Percentiles rank a stretch among this genome's conserved stretches.
phyloP scores from a whole-genome alignment of 257 asterid genomes.

The Linaria vulgaris region DNA sequence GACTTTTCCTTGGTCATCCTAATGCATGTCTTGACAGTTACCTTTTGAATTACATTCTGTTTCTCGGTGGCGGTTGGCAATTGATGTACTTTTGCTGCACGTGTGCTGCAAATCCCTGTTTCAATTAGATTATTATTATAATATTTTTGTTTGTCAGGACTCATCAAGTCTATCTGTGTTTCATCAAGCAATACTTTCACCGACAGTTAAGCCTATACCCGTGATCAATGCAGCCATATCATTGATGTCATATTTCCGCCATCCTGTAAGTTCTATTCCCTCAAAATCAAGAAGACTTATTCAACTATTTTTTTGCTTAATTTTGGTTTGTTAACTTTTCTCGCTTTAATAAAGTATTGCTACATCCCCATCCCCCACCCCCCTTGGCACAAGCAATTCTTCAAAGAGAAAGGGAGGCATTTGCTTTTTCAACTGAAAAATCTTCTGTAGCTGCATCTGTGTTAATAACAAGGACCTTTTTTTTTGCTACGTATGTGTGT shows the following conservation, averaged over 20 bases:
- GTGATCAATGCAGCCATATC: slow-evolving; percentile 73
- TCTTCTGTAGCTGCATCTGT: slow-evolving; percentile 4
- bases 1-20: neutral
- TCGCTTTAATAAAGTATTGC: slow-evolving; percentile 9
- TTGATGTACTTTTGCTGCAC: slow-evolving; percentile 7
- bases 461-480: slow-evolving; percentile 11
- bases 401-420: neutral
- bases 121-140: slow-evolving; percentile 2
- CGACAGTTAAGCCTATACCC: slow-evolving; percentile 67
- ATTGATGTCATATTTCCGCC: slow-evolving; percentile 62
- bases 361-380: neutral
- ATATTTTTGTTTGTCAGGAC: slow-evolving; percentile 52
- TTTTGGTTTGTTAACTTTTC: slow-evolving; percentile 9
- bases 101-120: too few species aligned
- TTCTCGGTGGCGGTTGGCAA: neutral
- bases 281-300: slow-evolving; percentile 9
- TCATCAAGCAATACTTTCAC: slow-evolving; percentile 69
- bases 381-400: too few species aligned
- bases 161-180: slow-evolving; percentile 42
- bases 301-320: neutral
- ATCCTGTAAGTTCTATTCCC: slow-evolving; percentile 53
- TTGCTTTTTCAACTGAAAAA: slow-evolving; percentile 16
- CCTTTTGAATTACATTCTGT: slow-evolving; percentile 13
- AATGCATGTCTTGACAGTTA: neutral
- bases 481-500: neutral